These are phyloP conservation scores for Xerophyta viscosa DNA, from an alignment of 106 monocot genomes.

Conservation along the genomic window DNA sequence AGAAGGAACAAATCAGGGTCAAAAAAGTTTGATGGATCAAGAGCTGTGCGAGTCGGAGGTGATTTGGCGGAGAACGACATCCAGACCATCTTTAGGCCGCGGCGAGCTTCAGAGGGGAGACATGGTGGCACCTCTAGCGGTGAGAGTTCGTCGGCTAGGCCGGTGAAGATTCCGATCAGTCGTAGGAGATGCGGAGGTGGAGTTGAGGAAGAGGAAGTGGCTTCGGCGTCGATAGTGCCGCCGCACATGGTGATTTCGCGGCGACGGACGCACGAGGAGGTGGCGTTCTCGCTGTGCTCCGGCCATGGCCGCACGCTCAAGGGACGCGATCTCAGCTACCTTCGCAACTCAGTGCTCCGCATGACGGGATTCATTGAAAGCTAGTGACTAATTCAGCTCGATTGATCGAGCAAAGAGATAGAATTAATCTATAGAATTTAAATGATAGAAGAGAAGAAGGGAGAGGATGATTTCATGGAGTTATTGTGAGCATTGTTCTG, in stretches of 20 bases:
- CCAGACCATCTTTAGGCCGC: too few relatives aligned
- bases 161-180: background rate
- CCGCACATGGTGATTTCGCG: conserved; percentile 28
- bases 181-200: background rate
- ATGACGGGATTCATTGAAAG: conserved; percentile 48
- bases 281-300: conserved; percentile 30
- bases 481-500: too few relatives aligned
- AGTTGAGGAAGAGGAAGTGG: background rate
- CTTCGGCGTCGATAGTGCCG: conserved; percentile 16
- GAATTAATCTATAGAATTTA: background rate
- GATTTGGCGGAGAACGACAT: too few relatives aligned
- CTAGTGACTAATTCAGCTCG: background rate
- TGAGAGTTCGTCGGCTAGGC: background rate
- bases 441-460: background rate
- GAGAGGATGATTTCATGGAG: too few relatives aligned
- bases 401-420: too few relatives aligned
- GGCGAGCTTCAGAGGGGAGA: too few relatives aligned
- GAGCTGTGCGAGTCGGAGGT: too few relatives aligned
- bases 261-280: conserved; percentile 3
- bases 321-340: conserved; percentile 32
- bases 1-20: too few relatives aligned
- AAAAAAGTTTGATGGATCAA: too few relatives aligned
- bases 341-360: conserved; percentile 32
- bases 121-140: too few relatives aligned
- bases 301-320: conserved; percentile 43